Base-by-base conservation (phyloP, 257 asterid genomes). In the Asclepias syriaca region DNA sequence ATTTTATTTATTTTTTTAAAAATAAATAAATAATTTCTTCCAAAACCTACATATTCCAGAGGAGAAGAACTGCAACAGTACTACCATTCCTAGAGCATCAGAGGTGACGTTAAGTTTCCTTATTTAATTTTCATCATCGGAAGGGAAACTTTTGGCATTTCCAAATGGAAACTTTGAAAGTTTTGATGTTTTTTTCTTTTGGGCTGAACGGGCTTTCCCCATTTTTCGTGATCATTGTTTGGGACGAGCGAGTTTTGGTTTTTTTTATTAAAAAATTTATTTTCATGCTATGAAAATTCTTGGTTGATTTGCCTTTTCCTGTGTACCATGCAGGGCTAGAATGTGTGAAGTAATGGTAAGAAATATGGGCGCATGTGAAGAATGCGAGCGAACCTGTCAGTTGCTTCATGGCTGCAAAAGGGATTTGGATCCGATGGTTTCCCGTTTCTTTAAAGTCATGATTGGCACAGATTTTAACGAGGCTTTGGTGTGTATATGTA, bases 371-470 rank as follows among this genome's bases (percentile, higher is more conserved):
- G 81, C 80, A 11, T 77, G 82, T 66, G 75, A 43, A 8, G 70
- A 74, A 53, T 77, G 84, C 29, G 11, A 21, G 43, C 40, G 54
- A 15, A 58, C 13, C 16, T 81, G 84, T 65, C 58, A 51, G 56
- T 60, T 70, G 77, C 45, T 77, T 45, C 84, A 81, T 68, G 9
- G 53, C 40, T 32, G 56, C 43, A 73, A 71, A 24, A 54, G 9
- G 57, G 76, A 70, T 12, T 22, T 68, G 8, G 48, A 50, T 11
- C 60, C 75, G 21, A 27, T 16, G 48, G 75, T 77, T 29, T 19
- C 14, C 57, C 70, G 82, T 54, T 82, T 82, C 75, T 76, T 82
- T 76, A 82, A 79, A 72, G 14, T 82, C 65, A 61, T 82, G 78
- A 34, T 82, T 19, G 81, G 79, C 14, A 1, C 46, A 5, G 71